Base-by-base conservation (phyloP, 805 yeast genomes). In the Tetrapisispora arboricola region DNA sequence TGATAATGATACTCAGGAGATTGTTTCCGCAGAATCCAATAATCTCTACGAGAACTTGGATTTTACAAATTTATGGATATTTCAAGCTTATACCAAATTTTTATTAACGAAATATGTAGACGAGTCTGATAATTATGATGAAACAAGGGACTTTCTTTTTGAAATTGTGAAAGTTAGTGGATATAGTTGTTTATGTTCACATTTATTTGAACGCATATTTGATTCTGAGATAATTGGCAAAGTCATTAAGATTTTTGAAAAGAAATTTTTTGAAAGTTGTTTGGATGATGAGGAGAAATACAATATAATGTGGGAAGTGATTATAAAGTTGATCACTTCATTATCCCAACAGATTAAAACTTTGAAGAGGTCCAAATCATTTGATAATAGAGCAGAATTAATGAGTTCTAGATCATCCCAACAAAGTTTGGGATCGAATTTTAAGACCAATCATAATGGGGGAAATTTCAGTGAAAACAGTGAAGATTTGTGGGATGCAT, bases 41-140 rank as follows among this genome's bases (percentile, higher is more conserved):
- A 28, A 46, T 18, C 19, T 24, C 6, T 55, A 46, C 36, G 32
- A 39, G 9, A 41, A 40, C 20, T 46, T 58, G 33, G 58, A 59
- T 39, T 60, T 60, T 40, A 47, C 58, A 8, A 60, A 58, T 40
- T 31, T 57, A 18, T 57, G 63, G 63, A 42, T 57, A 8, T 58
- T 58, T 38, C 61, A 59, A 38, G 50, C 52, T 1, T 49, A 45
- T 29, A 53, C 61, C 2, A 44, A 46, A 18, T 54, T 41, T 32
- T 46, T 42, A 31, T 50, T 24, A 41, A 46, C 11, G 29, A 38
- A 15, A 29, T 49, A 12, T 20, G 4, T 19, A 2, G 4, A 15
- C 3, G 24, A 25, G 3, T 8, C 24, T 13, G 16, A 28, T 15
- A 13, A 36, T 22, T 20, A 21, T 29, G 33, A 36, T 2, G 16